Evolutionary conservation across 257 asterid genomes (phyloP).

Genomic region (Solanum sparsipilum): DNA sequence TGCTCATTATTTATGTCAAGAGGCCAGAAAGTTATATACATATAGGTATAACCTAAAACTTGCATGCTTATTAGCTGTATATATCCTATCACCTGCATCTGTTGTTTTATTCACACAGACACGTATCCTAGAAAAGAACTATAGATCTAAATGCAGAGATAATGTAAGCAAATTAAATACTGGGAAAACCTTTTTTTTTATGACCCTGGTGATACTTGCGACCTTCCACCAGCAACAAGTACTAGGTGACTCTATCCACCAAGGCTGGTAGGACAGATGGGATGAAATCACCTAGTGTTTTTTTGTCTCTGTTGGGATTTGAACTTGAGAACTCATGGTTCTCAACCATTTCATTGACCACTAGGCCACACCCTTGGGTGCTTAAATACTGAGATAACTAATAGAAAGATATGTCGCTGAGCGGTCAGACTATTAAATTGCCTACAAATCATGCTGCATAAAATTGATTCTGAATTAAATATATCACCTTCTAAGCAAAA

Average conservation of each 20-base stretch:
- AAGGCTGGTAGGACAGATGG: background rate
- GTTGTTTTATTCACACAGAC: background rate
- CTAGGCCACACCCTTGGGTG: background rate
- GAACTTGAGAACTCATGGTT: background rate
- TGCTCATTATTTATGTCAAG: background rate
- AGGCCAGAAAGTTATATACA: background rate
- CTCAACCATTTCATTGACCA: background rate
- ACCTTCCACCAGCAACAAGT: background rate
- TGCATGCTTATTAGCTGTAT: background rate
- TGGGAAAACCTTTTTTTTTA: background rate
- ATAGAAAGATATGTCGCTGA: background rate
- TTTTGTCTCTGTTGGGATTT: background rate
- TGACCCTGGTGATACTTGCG: background rate
- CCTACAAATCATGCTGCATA: background rate
- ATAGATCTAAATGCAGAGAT: background rate
- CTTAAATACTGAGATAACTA: background rate
- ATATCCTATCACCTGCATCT: background rate
- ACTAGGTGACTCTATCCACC: background rate
- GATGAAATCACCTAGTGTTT: background rate
- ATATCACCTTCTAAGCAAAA: constrained; percentile 78
- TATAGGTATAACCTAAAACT: background rate
- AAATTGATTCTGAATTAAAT: background rate
- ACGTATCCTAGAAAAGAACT: background rate
- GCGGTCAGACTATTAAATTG: background rate
- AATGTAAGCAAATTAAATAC: background rate